Evolutionary conservation across 129 eudicot genomes (phyloP), one percentile per base, ranked within the genome.

Genomic region (Pseudognaphalium luteoalbum): DNA sequence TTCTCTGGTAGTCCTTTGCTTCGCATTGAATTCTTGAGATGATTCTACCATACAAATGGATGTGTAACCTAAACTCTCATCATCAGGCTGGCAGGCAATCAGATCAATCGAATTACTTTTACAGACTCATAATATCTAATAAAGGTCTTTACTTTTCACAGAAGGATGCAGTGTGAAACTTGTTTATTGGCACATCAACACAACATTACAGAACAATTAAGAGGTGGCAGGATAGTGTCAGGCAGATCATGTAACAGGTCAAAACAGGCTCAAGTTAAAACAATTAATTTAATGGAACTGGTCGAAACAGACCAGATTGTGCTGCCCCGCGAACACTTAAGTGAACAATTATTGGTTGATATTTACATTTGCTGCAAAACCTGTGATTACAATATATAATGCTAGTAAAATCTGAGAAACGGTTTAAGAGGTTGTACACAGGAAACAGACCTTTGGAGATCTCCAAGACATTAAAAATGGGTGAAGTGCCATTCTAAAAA

Each of bases 81-180:
- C 84, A 32, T 57, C 62, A 28, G 81, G 11, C 91, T 87, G 86
- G 78, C 58, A 73, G 63, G 44, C 60, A 86, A 47, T 64, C 64
- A 32, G 52, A 35, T 75, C 74, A 80, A 54, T 47, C 29, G 62
- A 65, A 78, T 74, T 35, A 37, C 68, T 76, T 51, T 60, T 58
- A 75, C 54, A 22, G 39, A 14, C 65, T 37, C 61, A 70, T 44
- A 50, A 9, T 15, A 29, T 19, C 66, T 39, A 14, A 50, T 63
- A 14, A 32, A 37, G 54, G 19, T 28, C 22, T 68, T 47, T 58
- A 39, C 29, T 69, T 52, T 68, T 29, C 22, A 37, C 42, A n/a
- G 44, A 76, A 67, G 42, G 67, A 70, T 30, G 61, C 21, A 58
- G 58, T 37, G 69, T 29, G 32, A 67, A 66, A 76, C 22, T 52